These are phyloP conservation scores for Nadsonia starkeyi-henricii DNA, from an alignment of 1,139 yeast genomes.

Conservation along the genomic window DNA sequence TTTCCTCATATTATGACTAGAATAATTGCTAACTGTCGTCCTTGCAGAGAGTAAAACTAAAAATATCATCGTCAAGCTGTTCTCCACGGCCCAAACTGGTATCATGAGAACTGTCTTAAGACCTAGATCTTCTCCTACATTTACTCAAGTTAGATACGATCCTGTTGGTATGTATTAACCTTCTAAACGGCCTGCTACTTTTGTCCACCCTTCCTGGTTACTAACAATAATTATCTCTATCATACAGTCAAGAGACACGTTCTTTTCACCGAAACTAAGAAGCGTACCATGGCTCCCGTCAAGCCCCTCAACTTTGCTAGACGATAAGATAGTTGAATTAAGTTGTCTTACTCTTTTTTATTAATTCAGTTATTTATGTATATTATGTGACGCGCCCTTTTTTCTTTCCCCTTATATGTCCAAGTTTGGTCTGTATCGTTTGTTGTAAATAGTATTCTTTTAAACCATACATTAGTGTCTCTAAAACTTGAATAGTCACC, in stretches of 20 bases:
- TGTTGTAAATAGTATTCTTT: slow-evolving; percentile 5
- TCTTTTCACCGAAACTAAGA: slow-evolving; percentile 73
- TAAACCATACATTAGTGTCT: background rate
- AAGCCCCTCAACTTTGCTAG: background rate
- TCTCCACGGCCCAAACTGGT: slow-evolving; percentile 82
- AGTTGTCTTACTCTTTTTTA: background rate
- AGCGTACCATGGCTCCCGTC: slow-evolving; percentile 30
- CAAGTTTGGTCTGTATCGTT: background rate
- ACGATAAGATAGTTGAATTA: background rate
- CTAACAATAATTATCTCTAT: background rate
- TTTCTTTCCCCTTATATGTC: slow-evolving; percentile 1
- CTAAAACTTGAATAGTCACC: too few species aligned
- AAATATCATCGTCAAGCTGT: slow-evolving; percentile 47
- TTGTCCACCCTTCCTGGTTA: background rate
- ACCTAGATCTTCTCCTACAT: slow-evolving; percentile 67
- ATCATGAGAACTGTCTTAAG: slow-evolving; percentile 65
- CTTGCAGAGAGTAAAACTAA: slow-evolving; percentile 32
- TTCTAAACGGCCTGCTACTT: background rate
- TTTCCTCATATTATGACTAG: background rate
- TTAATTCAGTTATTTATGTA: background rate
- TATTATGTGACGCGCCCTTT: background rate
- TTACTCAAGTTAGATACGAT: slow-evolving; percentile 79
- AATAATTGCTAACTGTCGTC: background rate
- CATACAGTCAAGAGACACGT: slow-evolving; percentile 55
- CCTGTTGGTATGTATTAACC: slow-evolving; percentile 35